Percentiles rank a stretch among this genome's conserved stretches.
These are phyloP conservation scores for Pseudogymnoascus sp. DNA, from an alignment of 2,329 filamentous ascomycete genomes.

Conservation along the genomic window DNA sequence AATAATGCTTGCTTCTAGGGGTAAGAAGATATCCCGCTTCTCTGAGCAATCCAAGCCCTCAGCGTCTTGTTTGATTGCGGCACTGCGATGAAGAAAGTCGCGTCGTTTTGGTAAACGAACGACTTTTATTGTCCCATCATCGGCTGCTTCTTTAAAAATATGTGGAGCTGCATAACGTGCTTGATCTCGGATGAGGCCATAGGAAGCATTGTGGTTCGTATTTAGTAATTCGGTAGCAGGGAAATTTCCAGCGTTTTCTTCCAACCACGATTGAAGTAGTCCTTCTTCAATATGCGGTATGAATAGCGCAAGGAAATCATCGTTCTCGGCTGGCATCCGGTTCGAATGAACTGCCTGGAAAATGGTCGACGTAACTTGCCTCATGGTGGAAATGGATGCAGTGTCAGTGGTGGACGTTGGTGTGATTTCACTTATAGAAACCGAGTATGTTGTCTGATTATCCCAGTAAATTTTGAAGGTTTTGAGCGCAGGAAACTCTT, in stretches of 20 bases:
- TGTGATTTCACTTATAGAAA: background rate
- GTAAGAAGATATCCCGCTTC: background rate
- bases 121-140: background rate
- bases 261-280: background rate
- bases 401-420: background rate
- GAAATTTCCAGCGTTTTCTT: background rate
- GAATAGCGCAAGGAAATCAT: slow-evolving; percentile 9
- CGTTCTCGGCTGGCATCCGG: background rate
- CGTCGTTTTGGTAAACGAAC: slow-evolving; percentile 43
- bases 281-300: background rate
- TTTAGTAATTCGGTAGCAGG: background rate
- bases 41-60: background rate
- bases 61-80: background rate
- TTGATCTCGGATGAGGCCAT: slow-evolving; percentile 5
- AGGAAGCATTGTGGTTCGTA: background rate
- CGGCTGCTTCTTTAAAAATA: background rate
- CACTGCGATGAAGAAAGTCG: slow-evolving; percentile 47
- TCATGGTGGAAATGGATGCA: background rate
- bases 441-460: slow-evolving; percentile 14
- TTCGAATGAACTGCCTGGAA: background rate
- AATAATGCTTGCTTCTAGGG: background rate
- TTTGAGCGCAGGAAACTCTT: slow-evolving; percentile 16
- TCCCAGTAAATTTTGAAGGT: slow-evolving; percentile 25
- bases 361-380: slow-evolving; percentile 9
- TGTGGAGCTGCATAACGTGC: background rate